Evolutionary conservation across 2,329 filamentous ascomycete species (phyloP).

Genomic region (Ascochyta clinopodiicola): DNA sequence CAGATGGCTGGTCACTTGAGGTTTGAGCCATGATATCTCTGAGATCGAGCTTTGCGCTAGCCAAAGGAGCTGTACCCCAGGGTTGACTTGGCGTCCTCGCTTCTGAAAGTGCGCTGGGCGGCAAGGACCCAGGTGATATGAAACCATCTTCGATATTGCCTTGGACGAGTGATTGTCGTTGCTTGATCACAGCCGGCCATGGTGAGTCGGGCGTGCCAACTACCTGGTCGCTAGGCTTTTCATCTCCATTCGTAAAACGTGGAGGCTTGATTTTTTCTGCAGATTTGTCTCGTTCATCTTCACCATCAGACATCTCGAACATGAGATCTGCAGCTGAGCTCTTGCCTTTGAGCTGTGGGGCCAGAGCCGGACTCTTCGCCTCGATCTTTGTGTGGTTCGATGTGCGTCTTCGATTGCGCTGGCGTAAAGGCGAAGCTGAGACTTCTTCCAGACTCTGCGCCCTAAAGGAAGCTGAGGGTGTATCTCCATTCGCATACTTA

Average conservation of each 20-base stretch:
- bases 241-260: slow-evolving; percentile 23
- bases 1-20: slow-evolving; percentile 58
- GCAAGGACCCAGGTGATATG: slow-evolving; percentile 31
- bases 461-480: slow-evolving; percentile 67
- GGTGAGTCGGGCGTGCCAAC: slow-evolving; percentile 32
- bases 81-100: slow-evolving; percentile 49
- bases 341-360: slow-evolving; percentile 72
- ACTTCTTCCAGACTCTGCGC: slow-evolving; percentile 71
- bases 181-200: slow-evolving; percentile 30
- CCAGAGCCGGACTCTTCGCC: slow-evolving; percentile 65
- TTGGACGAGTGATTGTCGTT: slow-evolving; percentile 5
- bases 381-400: slow-evolving; percentile 56
- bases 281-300: slow-evolving; percentile 34
- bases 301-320: slow-evolving; percentile 92
- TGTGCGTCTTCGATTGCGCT: slow-evolving; percentile 50
- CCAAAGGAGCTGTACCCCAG: slow-evolving; percentile 62
- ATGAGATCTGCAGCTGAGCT: slow-evolving; percentile 78
- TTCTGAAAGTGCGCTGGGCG: slow-evolving; percentile 28
- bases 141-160: slow-evolving; percentile 5
- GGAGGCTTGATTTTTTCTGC: slow-evolving; percentile 31
- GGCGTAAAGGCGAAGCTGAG: slow-evolving; percentile 54
- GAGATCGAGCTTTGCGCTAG: slow-evolving; percentile 72
- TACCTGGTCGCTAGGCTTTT: slow-evolving; percentile 18
- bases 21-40: slow-evolving; percentile 77
- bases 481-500: slow-evolving; percentile 70